Conservation (phyloP, 2,329 filamentous ascomycete genomes). For the Claviceps quebecensis region DNA sequence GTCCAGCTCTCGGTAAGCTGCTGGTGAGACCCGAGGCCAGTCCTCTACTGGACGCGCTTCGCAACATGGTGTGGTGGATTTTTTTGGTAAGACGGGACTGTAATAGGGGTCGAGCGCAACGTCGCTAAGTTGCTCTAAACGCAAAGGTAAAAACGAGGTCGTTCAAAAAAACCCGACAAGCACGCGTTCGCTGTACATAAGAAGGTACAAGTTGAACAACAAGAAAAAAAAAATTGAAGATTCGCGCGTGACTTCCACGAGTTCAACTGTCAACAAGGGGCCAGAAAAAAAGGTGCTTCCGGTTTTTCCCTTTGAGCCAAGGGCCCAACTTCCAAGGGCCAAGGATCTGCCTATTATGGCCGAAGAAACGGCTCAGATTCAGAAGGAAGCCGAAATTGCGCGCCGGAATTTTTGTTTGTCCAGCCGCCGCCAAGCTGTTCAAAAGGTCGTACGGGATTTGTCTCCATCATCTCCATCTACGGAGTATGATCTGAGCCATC, state of each 20-base stretch:
- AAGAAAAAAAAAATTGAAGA: background rate
- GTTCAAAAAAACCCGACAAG: too few relatives aligned
- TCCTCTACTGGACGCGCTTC: constrained; percentile 2
- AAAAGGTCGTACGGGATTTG: too few relatives aligned
- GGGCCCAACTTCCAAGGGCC: background rate
- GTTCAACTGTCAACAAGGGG: background rate
- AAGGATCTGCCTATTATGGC: background rate
- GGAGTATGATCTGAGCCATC: too few relatives aligned
- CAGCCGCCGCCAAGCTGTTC: background rate
- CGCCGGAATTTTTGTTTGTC: constrained; percentile 2
- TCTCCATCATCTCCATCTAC: too few relatives aligned
- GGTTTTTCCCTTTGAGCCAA: background rate
- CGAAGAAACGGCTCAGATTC: background rate
- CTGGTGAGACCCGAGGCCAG: constrained; percentile 1
- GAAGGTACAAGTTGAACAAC: too few relatives aligned
- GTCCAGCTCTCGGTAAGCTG: background rate
- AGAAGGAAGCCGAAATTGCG: background rate
- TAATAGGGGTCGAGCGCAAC: background rate
- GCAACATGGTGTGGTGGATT: constrained; percentile 3
- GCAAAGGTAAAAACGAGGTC: background rate
- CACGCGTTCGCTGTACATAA: too few relatives aligned
- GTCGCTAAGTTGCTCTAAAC: background rate
- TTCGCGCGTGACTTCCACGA: background rate
- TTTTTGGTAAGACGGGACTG: background rate
- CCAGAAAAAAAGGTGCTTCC: background rate